Percentiles rank a stretch among this genome's conserved stretches.
phyloP scores from a whole-genome alignment of 805 yeast genomes.

The Millerozyma acaciae region DNA sequence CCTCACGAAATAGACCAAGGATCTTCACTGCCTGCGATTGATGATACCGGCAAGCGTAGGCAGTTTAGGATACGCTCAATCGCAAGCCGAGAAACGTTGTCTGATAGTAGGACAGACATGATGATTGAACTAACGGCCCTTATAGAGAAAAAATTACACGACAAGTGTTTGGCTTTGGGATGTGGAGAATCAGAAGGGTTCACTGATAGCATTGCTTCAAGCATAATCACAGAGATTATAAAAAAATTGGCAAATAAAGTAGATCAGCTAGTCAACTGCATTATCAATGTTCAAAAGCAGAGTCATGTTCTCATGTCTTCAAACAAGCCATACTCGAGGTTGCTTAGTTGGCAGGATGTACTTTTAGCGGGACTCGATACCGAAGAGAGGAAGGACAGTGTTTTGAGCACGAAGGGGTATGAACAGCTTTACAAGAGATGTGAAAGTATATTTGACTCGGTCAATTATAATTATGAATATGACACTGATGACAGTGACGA shows the following conservation, averaged over 20 bases:
- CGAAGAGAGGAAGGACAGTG: conserved; percentile 9
- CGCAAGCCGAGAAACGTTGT: conserved; percentile 7
- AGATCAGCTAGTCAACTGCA: conserved; percentile 7
- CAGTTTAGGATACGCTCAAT: conserved; percentile 6
- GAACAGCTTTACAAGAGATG: conserved; percentile 18
- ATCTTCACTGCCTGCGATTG: no score
- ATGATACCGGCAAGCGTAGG: conserved; percentile 1
- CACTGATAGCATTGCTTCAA: conserved; percentile 3
- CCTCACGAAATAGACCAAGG: conserved; percentile 4
- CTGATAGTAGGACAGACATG: conserved; percentile 18
- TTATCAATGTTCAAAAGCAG: conserved; percentile 2
- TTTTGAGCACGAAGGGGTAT: conserved; percentile 8
- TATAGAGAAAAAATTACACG: conserved; percentile 14
- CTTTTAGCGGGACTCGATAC: conserved; percentile 18
- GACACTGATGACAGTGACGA: conserved; percentile 2
- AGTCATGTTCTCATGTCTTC: conserved; percentile 2
- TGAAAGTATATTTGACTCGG: conserved; percentile 22
- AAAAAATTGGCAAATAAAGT: conserved; percentile 10
- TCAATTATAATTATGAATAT: conserved; percentile 24
- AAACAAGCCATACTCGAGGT: conserved; percentile 4
- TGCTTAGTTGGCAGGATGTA: conserved; percentile 27
- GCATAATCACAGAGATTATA: conserved; percentile 6
- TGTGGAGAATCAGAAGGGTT: no score
- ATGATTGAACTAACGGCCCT: conserved; percentile 19
- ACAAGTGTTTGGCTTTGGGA: conserved; percentile 4